phyloP scores from a whole-genome alignment of 1,284 basidiomycete species.

The Coniferiporia sulphurascens region DNA sequence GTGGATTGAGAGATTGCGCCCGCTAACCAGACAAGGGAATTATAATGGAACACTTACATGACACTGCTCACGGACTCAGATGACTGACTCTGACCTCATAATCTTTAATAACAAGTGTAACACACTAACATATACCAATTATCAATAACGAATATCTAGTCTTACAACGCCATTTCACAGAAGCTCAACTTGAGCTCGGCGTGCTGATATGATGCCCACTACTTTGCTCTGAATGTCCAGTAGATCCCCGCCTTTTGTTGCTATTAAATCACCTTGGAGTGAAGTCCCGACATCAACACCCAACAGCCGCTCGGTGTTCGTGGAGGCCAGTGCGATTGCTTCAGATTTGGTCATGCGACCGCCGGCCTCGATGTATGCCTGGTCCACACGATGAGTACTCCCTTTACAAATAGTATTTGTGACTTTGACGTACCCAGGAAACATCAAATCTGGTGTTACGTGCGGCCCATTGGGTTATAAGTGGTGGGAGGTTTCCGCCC shows the following conservation, averaged over 20 bases:
- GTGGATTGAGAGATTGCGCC: no score
- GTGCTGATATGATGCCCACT: slow-evolving; percentile 38
- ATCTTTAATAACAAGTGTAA: no score
- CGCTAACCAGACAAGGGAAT: no score
- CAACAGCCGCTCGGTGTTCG: slow-evolving; percentile 40
- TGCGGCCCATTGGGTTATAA: slow-evolving; percentile 11
- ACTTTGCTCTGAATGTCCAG: slow-evolving; percentile 45
- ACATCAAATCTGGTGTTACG: slow-evolving; percentile 44
- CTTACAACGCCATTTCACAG: not conserved
- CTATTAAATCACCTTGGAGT: slow-evolving; percentile 42
- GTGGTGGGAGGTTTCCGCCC: slow-evolving; percentile 35
- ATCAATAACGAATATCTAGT: no score
- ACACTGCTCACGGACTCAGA: no score
- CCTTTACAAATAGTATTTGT: not conserved
- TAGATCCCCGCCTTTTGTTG: slow-evolving; percentile 38
- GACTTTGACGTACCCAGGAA: slow-evolving; percentile 33
- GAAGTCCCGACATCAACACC: slow-evolving; percentile 28
- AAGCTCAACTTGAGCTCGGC: slow-evolving; percentile 27
- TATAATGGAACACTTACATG: no score
- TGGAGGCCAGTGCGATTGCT: slow-evolving; percentile 37
- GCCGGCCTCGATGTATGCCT: slow-evolving; percentile 15
- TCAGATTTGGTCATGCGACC: slow-evolving; percentile 31
- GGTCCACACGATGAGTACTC: not conserved
- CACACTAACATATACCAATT: no score
- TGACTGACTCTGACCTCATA: no score